A percentile compares a stretch with the other conserved stretches of the same genome.
phyloP scores from a whole-genome alignment of 306 rosid species.

The Cucurbita ficifolia region DNA sequence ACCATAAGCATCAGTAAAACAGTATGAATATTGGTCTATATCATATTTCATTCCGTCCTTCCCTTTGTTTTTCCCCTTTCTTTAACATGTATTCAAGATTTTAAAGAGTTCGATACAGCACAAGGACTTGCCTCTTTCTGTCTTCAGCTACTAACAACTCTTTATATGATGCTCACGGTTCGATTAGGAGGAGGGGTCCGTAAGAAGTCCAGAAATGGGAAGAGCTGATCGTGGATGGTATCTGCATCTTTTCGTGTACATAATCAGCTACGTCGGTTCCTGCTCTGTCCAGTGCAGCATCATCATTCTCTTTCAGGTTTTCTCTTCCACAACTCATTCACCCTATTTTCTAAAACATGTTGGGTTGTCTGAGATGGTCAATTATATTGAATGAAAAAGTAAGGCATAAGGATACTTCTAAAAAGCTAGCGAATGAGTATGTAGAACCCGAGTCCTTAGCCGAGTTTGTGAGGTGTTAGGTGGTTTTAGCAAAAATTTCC shows the following conservation, averaged over 20 bases:
- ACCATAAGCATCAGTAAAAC: neutral
- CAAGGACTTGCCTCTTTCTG: neutral
- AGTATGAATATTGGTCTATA: neutral
- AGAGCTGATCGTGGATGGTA: neutral
- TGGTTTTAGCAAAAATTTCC: slow-evolving; percentile 1
- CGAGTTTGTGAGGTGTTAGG: neutral
- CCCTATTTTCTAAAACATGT: neutral
- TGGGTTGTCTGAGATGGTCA: neutral
- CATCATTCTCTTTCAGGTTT: slow-evolving; percentile 1
- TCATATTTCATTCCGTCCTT: neutral
- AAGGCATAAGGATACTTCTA: neutral
- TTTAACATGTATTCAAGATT: neutral
- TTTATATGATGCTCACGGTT: neutral
- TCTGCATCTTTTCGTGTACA: slow-evolving; percentile 3
- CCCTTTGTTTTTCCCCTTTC: neutral
- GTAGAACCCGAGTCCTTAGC: neutral
- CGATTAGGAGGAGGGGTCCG: neutral
- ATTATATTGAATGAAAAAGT: neutral
- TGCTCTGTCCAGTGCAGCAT: neutral
- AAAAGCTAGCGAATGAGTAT: neutral
- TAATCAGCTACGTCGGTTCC: neutral
- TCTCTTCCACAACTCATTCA: neutral
- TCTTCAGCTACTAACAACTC: slow-evolving; percentile 5
- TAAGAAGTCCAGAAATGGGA: neutral
- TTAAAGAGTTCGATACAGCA: neutral